Conservation (phyloP, 2,329 filamentous ascomycete genomes). For the Leptographium galeiforme region DNA sequence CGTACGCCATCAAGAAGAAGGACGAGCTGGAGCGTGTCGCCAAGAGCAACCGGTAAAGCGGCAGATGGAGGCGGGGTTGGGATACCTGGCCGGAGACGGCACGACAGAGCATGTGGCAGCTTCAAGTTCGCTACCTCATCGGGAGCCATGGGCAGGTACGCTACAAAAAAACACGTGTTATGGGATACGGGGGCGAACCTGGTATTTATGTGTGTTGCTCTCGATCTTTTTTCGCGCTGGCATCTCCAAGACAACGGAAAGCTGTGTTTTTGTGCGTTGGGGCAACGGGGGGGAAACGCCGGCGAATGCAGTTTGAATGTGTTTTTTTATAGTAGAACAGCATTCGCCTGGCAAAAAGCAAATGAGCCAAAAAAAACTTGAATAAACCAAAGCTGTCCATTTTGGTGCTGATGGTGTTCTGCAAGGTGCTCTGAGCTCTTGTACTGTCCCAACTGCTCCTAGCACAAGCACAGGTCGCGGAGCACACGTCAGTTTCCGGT, state of each 20-base stretch:
- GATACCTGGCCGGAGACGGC: slow-evolving; percentile 1
- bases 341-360: slow-evolving; percentile 2
- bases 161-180: neutral
- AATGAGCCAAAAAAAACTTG: slow-evolving; percentile 6
- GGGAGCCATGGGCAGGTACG: neutral
- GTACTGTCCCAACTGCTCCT: too few relatives aligned
- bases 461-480: slow-evolving; percentile 17
- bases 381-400: neutral
- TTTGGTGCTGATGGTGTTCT: neutral
- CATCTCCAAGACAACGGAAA: slow-evolving; percentile 10
- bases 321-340: neutral
- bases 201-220: slow-evolving; percentile 2
- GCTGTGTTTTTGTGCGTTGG: slow-evolving; percentile 17
- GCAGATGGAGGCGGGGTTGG: slow-evolving; percentile 11
- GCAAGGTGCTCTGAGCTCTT: too few relatives aligned
- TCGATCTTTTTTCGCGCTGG: slow-evolving; percentile 13
- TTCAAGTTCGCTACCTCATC: neutral
- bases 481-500: too few relatives aligned
- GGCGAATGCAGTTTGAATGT: neutral
- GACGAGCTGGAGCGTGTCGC: slow-evolving; percentile 99
- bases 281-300: neutral
- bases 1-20: slow-evolving; percentile 99
- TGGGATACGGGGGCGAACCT: slow-evolving; percentile 18
- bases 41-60: slow-evolving; percentile 98
- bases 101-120: neutral